These are phyloP conservation scores for Phytopythium delawarense DNA, from an alignment of 352 stramenopile genomes.

Conservation along the genomic window DNA sequence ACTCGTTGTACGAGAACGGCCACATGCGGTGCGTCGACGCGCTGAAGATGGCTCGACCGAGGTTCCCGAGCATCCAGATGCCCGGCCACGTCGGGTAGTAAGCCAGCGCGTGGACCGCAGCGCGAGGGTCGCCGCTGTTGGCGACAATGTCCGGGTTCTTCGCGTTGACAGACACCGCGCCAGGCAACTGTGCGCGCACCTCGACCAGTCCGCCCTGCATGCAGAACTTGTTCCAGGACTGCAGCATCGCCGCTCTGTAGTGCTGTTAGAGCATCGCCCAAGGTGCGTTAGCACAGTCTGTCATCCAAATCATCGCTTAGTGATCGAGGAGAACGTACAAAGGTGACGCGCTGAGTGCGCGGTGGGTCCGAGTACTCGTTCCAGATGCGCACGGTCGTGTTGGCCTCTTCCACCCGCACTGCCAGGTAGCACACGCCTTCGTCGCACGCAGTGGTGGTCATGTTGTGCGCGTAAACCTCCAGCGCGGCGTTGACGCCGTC, in stretches of 20 bases:
- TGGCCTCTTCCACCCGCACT: constrained; percentile 32
- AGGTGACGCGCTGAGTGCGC: constrained; percentile 31
- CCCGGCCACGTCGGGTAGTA: constrained; percentile 86
- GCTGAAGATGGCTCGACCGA: constrained; percentile 91
- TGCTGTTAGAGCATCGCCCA: constrained; percentile 12
- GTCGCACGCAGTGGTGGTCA: constrained; percentile 45
- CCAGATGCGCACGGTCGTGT: constrained; percentile 31
- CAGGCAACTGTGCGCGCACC: constrained; percentile 82
- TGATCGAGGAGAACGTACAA: constrained; percentile 19
- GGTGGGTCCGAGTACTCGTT: constrained; percentile 36
- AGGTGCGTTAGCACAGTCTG: not conserved
- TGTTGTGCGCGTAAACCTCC: constrained; percentile 90
- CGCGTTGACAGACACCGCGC: constrained; percentile 49
- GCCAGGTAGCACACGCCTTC: constrained; percentile 27
- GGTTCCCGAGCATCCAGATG: constrained; percentile 93
- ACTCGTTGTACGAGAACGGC: constrained; percentile 92
- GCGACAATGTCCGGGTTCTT: constrained; percentile 32
- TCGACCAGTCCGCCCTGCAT: constrained; percentile 91
- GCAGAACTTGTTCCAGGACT: constrained; percentile 93
- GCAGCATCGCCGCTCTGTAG: constrained; percentile 75
- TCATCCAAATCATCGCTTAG: not conserved
- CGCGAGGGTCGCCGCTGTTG: not conserved
- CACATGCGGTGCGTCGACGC: constrained; percentile 89
- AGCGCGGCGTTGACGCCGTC: constrained; percentile 88
- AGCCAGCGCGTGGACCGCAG: constrained; percentile 18